A percentile compares a stretch with the other conserved stretches of the same genome.
phyloP scores from a whole-genome alignment of 2,329 filamentous ascomycete genomes.

The Talaromyces islandicus region DNA sequence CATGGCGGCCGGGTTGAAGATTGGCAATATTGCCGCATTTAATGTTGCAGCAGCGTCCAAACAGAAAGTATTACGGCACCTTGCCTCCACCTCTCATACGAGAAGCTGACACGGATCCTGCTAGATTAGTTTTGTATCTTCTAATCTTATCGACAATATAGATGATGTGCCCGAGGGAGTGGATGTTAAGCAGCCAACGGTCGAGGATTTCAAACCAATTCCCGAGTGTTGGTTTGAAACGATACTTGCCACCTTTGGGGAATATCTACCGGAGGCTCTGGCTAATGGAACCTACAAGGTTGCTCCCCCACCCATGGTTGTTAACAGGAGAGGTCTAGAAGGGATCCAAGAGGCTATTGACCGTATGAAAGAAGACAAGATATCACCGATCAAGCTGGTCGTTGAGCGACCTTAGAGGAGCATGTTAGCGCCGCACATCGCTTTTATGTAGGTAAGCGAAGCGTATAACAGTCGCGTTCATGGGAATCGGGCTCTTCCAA shows the following conservation, averaged over 20 bases:
- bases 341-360: slow-evolving; percentile 38
- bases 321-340: slow-evolving; percentile 35
- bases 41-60: slow-evolving; percentile 2
- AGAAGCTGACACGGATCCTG: too few relatives aligned
- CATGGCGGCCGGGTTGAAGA: too few relatives aligned
- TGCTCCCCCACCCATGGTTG: slow-evolving; percentile 35
- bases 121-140: background rate
- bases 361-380: slow-evolving; percentile 24
- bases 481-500: too few relatives aligned
- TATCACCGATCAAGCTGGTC: slow-evolving; percentile 41
- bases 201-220: too few relatives aligned
- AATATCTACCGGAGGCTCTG: slow-evolving; percentile 36
- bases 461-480: too few relatives aligned
- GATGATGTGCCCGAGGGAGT: background rate
- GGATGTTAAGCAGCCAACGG: background rate
- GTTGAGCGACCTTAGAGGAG: slow-evolving; percentile 15
- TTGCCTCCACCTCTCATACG: too few relatives aligned
- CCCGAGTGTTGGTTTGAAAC: slow-evolving; percentile 1
- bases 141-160: background rate
- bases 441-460: too few relatives aligned
- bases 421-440: too few relatives aligned
- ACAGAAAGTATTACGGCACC: background rate
- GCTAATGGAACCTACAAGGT: slow-evolving; percentile 29
- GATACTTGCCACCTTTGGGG: slow-evolving; percentile 14
- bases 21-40: too few relatives aligned